Conservation (phyloP, 2,329 filamentous ascomycete species). For the Pyrenophora teres region DNA sequence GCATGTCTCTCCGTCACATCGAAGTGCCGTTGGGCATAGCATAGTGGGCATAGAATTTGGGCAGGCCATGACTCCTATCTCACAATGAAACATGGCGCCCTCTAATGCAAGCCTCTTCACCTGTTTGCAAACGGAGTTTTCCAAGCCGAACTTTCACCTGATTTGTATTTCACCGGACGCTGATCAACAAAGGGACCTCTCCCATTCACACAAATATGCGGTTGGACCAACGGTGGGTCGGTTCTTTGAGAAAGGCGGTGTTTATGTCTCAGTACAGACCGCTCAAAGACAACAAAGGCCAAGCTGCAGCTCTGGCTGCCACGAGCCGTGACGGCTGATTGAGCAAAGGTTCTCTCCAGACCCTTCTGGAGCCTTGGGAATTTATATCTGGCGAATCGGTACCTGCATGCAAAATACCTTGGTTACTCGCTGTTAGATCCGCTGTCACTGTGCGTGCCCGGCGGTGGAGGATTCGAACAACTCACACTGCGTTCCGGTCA, state of each 20-base stretch:
- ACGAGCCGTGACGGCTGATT: slow-evolving; percentile 19
- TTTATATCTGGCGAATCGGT: slow-evolving; percentile 12
- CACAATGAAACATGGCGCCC: slow-evolving; percentile 15
- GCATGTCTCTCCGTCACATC: neutral
- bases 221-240: slow-evolving; percentile 18
- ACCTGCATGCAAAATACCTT: slow-evolving; percentile 15
- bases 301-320: slow-evolving; percentile 28
- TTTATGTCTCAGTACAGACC: slow-evolving; percentile 39
- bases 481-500: slow-evolving; percentile 28
- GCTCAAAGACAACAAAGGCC: slow-evolving; percentile 25
- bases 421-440: slow-evolving; percentile 15
- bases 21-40: neutral
- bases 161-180: slow-evolving; percentile 27
- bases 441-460: slow-evolving; percentile 29
- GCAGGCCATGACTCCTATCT: neutral
- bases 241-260: slow-evolving; percentile 22
- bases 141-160: slow-evolving; percentile 16
- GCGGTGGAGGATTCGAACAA: slow-evolving; percentile 40
- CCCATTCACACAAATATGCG: slow-evolving; percentile 14
- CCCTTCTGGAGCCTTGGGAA: slow-evolving; percentile 21
- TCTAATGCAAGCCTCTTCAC: slow-evolving; percentile 20
- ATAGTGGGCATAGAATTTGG: neutral
- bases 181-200: slow-evolving; percentile 24
- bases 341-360: slow-evolving; percentile 7
- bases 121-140: slow-evolving; percentile 8